Conservation (phyloP, 768 basidiomycete genomes). For the Leccinum truebloodii region DNA sequence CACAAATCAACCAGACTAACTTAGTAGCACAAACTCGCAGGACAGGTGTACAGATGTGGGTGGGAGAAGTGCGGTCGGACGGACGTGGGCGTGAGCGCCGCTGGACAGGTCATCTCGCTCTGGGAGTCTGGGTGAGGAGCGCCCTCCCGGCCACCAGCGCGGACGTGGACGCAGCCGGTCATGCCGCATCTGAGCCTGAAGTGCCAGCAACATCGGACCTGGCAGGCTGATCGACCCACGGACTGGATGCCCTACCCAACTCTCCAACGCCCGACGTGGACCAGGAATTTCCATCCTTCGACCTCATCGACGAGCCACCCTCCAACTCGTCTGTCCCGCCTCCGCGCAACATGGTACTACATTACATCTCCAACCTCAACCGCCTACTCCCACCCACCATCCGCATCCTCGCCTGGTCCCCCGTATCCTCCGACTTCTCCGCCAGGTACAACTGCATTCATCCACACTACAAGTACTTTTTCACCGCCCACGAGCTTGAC, state of each 20-base stretch:
- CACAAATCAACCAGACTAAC: too few relatives aligned
- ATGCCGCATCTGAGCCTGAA: background rate
- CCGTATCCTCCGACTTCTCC: constrained; percentile 76
- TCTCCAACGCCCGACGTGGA: constrained; percentile 7
- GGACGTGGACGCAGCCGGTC: background rate
- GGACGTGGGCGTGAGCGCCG: constrained; percentile 92
- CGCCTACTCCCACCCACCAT: constrained; percentile 86
- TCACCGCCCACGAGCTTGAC: constrained; percentile 68
- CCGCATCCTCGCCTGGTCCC: constrained; percentile 92
- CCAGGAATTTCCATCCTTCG: constrained; percentile 28
- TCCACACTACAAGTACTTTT: constrained; percentile 98
- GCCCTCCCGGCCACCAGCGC: constrained; percentile 37
- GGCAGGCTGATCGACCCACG: background rate
- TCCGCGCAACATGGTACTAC: constrained; percentile 51
- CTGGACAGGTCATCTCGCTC: constrained; percentile 89
- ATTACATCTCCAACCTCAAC: constrained; percentile 82
- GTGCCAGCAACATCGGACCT: background rate
- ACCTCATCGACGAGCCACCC: constrained; percentile 40
- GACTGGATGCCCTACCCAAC: background rate
- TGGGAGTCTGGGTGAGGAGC: constrained; percentile 69
- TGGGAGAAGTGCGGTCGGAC: constrained; percentile 94
- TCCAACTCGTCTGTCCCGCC: constrained; percentile 34
- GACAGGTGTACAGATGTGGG: constrained; percentile 63
- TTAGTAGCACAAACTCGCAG: too few relatives aligned
- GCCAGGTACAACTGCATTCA: constrained; percentile 84